Conservation (phyloP, 306 rosid species). For the Cucumis hystrix region DNA sequence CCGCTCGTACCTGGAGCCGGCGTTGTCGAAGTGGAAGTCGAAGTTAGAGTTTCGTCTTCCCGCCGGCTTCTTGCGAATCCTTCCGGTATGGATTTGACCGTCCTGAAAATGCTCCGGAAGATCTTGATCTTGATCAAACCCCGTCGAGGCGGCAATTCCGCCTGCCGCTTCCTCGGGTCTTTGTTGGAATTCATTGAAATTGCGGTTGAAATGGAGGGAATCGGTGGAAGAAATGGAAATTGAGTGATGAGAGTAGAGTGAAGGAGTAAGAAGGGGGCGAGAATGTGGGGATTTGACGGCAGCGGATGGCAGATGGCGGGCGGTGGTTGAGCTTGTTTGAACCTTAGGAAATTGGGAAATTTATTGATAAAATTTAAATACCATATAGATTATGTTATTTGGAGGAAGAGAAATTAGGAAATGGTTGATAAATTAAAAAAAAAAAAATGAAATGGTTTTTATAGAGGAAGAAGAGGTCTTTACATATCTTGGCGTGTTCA, state of each 20-base stretch:
- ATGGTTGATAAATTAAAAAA: too few species aligned
- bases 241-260: background rate
- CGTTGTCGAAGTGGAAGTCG: background rate
- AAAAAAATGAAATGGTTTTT: too few species aligned
- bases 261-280: background rate
- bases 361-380: too few species aligned
- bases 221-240: background rate
- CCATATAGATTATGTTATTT: too few species aligned
- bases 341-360: background rate
- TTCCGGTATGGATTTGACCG: background rate
- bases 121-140: background rate
- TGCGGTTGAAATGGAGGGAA: background rate
- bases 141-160: background rate
- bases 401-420: too few species aligned
- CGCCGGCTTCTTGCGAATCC: background rate
- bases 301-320: background rate
- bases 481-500: background rate
- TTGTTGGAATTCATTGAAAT: background rate
- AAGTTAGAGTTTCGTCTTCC: background rate
- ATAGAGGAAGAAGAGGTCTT: too few species aligned
- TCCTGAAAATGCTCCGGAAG: background rate
- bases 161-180: background rate
- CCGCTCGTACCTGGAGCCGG: background rate
- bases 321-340: background rate
- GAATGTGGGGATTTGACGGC: background rate